Evolutionary conservation across 2,329 filamentous ascomycete species (phyloP).

Genomic region (Talaromyces sp.): DNA sequence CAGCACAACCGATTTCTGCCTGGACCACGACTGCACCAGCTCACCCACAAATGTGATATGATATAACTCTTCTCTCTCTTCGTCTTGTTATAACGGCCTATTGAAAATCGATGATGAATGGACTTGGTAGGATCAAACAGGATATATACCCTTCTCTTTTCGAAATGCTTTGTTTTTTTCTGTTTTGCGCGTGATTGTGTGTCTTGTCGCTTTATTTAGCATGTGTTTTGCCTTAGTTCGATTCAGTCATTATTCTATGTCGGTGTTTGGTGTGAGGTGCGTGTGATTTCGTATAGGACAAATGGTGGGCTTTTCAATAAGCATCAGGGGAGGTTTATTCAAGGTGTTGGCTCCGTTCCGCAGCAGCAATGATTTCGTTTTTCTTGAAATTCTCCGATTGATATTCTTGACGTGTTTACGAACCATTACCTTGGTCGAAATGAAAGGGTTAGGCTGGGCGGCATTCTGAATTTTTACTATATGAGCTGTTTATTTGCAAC

Average conservation of each 20-base stretch:
- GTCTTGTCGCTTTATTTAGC: not conserved
- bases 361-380: not conserved
- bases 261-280: conserved; percentile 1
- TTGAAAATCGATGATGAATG: conserved; percentile 7
- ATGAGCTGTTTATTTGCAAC: not conserved
- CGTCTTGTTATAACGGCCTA: conserved; percentile 7
- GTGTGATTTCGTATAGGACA: conserved; percentile 4
- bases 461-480: not conserved
- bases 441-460: conserved; percentile 1
- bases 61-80: not conserved
- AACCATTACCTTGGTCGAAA: not conserved
- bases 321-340: conserved; percentile 3
- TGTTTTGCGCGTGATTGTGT: not conserved
- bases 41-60: conserved; percentile 34
- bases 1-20: conserved; percentile 27
- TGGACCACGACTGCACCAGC: conserved; percentile 37
- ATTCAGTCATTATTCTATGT: not conserved
- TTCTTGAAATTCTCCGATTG: not conserved
- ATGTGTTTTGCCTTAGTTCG: not conserved
- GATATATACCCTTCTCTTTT: conserved; percentile 13
- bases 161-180: not conserved
- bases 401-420: not conserved
- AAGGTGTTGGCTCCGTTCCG: not conserved
- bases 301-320: conserved; percentile 3
- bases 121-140: conserved; percentile 8